A percentile compares a stretch with the other conserved stretches of the same genome.
Conservation (phyloP, 2,329 filamentous ascomycete species). For the Aschersonia sp. region DNA sequence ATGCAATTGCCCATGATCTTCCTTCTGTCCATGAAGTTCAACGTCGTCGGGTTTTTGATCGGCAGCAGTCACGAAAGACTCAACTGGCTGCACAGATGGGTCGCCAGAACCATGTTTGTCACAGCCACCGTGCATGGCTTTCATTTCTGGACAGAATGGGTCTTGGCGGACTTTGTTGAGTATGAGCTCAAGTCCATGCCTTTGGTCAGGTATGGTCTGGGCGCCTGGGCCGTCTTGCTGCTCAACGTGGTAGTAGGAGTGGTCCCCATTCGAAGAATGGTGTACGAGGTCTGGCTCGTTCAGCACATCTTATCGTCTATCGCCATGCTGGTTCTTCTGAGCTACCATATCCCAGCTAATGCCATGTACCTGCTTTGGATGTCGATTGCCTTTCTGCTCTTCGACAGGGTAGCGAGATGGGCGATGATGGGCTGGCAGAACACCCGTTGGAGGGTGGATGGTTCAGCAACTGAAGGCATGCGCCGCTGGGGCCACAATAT, state of each 20-base stretch:
- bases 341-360: constrained; percentile 45
- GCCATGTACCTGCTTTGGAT: constrained; percentile 53
- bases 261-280: constrained; percentile 47
- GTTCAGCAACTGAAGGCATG: constrained; percentile 29
- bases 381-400: constrained; percentile 43
- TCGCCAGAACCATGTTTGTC: constrained; percentile 52
- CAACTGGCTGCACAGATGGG: constrained; percentile 64
- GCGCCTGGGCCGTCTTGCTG: constrained; percentile 48
- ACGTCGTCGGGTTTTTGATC: constrained; percentile 42
- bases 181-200: constrained; percentile 45
- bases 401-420: constrained; percentile 44
- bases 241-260: constrained; percentile 53
- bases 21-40: constrained; percentile 45
- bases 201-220: constrained; percentile 52
- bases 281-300: constrained; percentile 55
- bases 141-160: constrained; percentile 54
- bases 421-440: constrained; percentile 37
- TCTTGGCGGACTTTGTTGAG: constrained; percentile 40
- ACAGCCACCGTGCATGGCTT: constrained; percentile 56
- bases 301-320: constrained; percentile 51
- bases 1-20: constrained; percentile 51
- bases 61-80: constrained; percentile 54
- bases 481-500: constrained; percentile 38
- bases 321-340: constrained; percentile 47
- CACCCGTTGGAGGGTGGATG: constrained; percentile 24